Conservation (phyloP, 345 rosid genomes). For the Rhodamnia argentea region DNA sequence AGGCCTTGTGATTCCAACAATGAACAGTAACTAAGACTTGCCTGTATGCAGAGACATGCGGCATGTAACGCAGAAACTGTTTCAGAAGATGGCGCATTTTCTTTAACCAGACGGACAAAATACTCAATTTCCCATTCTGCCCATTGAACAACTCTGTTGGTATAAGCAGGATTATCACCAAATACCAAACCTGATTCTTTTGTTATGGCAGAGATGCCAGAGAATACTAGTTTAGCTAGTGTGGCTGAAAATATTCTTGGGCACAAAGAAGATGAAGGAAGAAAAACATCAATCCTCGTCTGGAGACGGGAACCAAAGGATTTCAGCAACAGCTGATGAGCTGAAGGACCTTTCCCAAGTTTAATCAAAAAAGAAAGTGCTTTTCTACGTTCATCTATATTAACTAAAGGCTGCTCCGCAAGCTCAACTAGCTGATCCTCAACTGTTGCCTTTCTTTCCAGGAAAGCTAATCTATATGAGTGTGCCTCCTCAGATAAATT, state of each 20-base stretch:
- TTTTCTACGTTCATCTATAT: slow-evolving; percentile 41
- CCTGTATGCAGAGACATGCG: slow-evolving; percentile 65
- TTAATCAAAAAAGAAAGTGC: slow-evolving; percentile 53
- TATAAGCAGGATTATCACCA: slow-evolving; percentile 79
- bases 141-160: slow-evolving; percentile 87
- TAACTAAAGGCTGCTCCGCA: slow-evolving; percentile 49
- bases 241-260: slow-evolving; percentile 74
- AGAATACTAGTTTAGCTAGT: slow-evolving; percentile 68
- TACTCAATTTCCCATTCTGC: slow-evolving; percentile 92
- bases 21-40: slow-evolving; percentile 67
- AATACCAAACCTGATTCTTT: slow-evolving; percentile 66
- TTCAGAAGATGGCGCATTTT: slow-evolving; percentile 72
- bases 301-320: slow-evolving; percentile 41
- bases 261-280: slow-evolving; percentile 68
- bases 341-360: slow-evolving; percentile 81
- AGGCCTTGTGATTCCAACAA: slow-evolving; percentile 81
- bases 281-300: slow-evolving; percentile 48
- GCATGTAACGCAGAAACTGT: slow-evolving; percentile 68
- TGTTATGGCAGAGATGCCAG: slow-evolving; percentile 50
- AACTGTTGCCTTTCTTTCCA: slow-evolving; percentile 52
- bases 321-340: slow-evolving; percentile 68
- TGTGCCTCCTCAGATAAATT: slow-evolving; percentile 29
- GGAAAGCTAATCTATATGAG: slow-evolving; percentile 43
- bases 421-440: slow-evolving; percentile 69
- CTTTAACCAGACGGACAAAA: slow-evolving; percentile 74